Base-by-base conservation (phyloP, 2,329 filamentous ascomycete species). In the Graphilbum sp. region DNA sequence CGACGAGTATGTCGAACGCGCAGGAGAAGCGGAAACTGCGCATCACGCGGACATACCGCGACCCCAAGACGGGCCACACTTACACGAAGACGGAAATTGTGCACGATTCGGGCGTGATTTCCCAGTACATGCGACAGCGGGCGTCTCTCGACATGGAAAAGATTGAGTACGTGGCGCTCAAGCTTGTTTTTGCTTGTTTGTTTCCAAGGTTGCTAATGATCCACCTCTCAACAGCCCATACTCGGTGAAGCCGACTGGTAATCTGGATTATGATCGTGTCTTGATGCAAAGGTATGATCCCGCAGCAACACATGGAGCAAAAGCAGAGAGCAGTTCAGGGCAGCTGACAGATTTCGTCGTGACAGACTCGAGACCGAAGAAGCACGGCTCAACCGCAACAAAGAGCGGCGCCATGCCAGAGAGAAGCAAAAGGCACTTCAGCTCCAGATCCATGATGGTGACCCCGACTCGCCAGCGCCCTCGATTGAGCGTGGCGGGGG, bases 381-480 rank as follows among this genome's bases (percentile, higher is more conserved):
- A 38, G 75, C 75, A 37, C 80, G 90, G 46, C 72, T 98, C 24
- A 73, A 90, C 52, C 82, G 87, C 51, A 98, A 96, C 63, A 85
- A 85, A 48, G 87, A 93, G 46, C 79, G 88, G 46, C 75, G 87
- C 45, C 77, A 88, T 52, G 84, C 83, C 43, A 85, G 88, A 51
- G 88, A 96, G 54, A 87, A 88, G 53, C 81, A 85, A 50, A 95
- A 93, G 57, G 77, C 44, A 74, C 58, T 72, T 37, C 65, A 68
- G 45, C 66, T 68, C 46, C 55, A 55, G 35, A 51, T 50, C 35
- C 56, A 52, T 42, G 47, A 52, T 32, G 62, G 58, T 36, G 66
- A 64, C 36, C 63, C 64, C 27, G 63, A 55, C 35, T 72, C 69
- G 23, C 69, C 69, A 19, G 67, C 67, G 42, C 54, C 58, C 21